Evolutionary conservation across 108 stramenopile species (phyloP), one percentile per base, ranked within the genome.

Genomic region (Parietichytrium sp.): DNA sequence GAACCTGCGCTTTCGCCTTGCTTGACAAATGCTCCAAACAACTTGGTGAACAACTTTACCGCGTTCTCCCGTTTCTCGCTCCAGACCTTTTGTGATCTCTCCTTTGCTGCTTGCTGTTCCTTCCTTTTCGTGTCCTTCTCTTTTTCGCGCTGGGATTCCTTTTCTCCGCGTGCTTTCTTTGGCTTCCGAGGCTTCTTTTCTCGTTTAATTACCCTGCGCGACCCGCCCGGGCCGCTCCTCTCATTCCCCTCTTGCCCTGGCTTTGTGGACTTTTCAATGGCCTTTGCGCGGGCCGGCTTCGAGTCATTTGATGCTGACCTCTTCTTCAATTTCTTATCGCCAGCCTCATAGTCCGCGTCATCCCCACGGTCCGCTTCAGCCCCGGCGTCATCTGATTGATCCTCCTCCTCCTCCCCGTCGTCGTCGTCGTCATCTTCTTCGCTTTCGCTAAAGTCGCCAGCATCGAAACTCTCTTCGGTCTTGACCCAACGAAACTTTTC

Each of bases 401-500:
- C 55, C 7, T 72, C 38, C 38, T n/a, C n/a, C 16, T n/a, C 49
- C 49, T 50, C n/a, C n/a, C 18, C n/a, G n/a, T 72, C 61, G 61
- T 45, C 61, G 33, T 45, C 61, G 33, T 38, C 33, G 20, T 10
- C 29, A n/a, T 45, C 61, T 0, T 72, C 61, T 12, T 72, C 61
- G 42, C 42, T 45, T 15, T 72, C 61, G 10, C 45, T n/a, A 31
- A n/a, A 33, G 20, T 33, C 36, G 38, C 61, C 25, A 7, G 6
- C 33, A 10, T 1, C 16, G 33, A 72, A 72, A 12, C 10, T n/a
- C 33, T 72, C 61, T 10, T 10, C 10, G 29, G 61, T 72, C 23
- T 27, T 72, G 61, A 72, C 45, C 61, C 61, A 72, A 6, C 38
- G 45, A 72, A 72, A 72, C 13, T 33, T 45, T 25, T 72, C 61